These are phyloP conservation scores for Anaeromyces robustus DNA, from an alignment of 192 early-diverging fungal genomes.

Conservation along the genomic window DNA sequence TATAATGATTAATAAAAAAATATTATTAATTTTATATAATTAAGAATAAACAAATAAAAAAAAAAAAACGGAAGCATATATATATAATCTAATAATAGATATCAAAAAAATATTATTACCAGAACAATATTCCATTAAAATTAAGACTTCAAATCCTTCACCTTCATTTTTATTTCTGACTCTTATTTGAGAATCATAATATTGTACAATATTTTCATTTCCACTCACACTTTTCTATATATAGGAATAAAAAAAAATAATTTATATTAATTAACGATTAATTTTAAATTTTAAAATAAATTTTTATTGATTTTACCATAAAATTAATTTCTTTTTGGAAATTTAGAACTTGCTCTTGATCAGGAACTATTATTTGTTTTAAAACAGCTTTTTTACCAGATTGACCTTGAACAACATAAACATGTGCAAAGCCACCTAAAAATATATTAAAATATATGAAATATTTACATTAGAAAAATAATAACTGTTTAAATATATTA, in stretches of 20 bases:
- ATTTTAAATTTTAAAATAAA: too few species aligned
- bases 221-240: conserved; percentile 45
- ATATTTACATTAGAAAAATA: too few species aligned
- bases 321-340: conserved; percentile 58
- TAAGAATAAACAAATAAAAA: not conserved
- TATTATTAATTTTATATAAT: too few species aligned
- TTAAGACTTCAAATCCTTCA: conserved; percentile 61
- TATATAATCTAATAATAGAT: too few species aligned
- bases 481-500: too few species aligned
- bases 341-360: conserved; percentile 38
- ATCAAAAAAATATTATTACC: too few species aligned
- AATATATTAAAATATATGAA: too few species aligned
- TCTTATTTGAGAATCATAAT: conserved; percentile 50
- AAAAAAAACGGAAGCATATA: too few species aligned
- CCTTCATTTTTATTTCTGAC: conserved; percentile 33
- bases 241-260: not conserved
- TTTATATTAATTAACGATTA: not conserved
- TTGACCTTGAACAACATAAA: conserved; percentile 57
- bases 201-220: conserved; percentile 69
- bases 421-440: conserved; percentile 80
- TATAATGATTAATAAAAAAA: too few species aligned
- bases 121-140: conserved; percentile 86
- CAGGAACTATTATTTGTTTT: conserved; percentile 62
- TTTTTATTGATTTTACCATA: too few species aligned
- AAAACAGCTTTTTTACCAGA: conserved; percentile 47